Evolutionary conservation across 2,329 filamentous ascomycete genomes (phyloP).

Genomic region (Cyphellophora attinorum): DNA sequence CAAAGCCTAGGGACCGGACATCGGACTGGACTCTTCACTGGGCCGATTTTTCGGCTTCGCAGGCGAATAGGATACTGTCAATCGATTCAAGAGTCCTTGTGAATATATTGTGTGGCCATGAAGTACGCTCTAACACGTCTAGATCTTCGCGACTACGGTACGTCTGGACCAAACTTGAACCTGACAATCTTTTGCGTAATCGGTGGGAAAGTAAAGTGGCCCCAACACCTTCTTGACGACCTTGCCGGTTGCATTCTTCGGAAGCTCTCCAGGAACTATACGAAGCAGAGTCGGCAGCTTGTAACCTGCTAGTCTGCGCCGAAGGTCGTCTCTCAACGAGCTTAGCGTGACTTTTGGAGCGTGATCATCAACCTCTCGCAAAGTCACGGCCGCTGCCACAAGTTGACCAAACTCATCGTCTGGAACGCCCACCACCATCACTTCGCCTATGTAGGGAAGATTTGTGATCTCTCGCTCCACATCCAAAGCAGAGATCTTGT

Average conservation of each 20-base stretch:
- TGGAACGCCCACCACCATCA: conserved; percentile 37
- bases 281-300: conserved; percentile 38
- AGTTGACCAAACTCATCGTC: conserved; percentile 40
- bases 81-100: too few species aligned
- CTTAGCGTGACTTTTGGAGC: conserved; percentile 26
- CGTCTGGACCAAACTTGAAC: conserved; percentile 20
- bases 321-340: conserved; percentile 31
- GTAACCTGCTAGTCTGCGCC: conserved; percentile 32
- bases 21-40: too few species aligned
- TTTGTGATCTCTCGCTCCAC: conserved; percentile 39
- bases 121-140: too few species aligned
- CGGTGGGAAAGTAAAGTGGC: conserved; percentile 25
- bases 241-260: conserved; percentile 38
- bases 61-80: too few species aligned
- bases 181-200: conserved; percentile 14
- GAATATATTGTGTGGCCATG: too few species aligned
- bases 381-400: conserved; percentile 31
- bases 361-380: conserved; percentile 4
- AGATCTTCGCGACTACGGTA: too few species aligned
- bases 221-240: conserved; percentile 37
- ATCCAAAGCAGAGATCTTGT: conserved; percentile 38
- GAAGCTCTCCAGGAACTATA: conserved; percentile 33
- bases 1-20: too few species aligned
- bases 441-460: conserved; percentile 36
- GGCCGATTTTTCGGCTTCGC: too few species aligned